Conservation (phyloP, 495 filamentous ascomycete species). For the Lasiosphaeria hispida region DNA sequence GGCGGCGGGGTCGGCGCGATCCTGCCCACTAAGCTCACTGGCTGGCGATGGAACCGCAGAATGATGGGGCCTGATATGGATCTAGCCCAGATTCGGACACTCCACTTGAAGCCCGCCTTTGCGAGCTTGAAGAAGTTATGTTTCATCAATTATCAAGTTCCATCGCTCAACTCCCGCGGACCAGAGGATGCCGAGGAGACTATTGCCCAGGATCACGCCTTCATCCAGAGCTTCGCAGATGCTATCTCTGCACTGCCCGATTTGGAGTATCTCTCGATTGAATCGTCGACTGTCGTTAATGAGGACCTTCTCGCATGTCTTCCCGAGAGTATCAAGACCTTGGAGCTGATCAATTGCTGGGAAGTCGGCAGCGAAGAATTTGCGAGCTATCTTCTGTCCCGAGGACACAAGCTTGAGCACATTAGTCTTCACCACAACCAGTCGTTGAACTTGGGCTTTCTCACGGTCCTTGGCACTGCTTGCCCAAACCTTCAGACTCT, state of each 20-base stretch:
- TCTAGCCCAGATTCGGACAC: conserved; percentile 39
- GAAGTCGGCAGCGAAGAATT: conserved; percentile 61
- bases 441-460: conserved; percentile 68
- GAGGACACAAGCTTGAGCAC: conserved; percentile 60
- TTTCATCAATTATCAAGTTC: conserved; percentile 62
- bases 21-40: conserved; percentile 46
- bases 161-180: conserved; percentile 29
- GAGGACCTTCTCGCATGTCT: conserved; percentile 58
- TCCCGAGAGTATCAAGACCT: conserved; percentile 57
- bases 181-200: conserved; percentile 31
- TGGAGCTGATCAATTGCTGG: conserved; percentile 74
- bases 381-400: conserved; percentile 55
- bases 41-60: conserved; percentile 79
- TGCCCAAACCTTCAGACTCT: conserved; percentile 70
- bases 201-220: conserved; percentile 28
- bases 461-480: conserved; percentile 54
- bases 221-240: conserved; percentile 50
- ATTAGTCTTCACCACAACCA: conserved; percentile 74
- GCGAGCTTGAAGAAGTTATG: conserved; percentile 55
- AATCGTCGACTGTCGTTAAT: conserved; percentile 64
- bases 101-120: conserved; percentile 65
- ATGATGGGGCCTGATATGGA: conserved; percentile 51
- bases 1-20: background rate
- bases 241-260: conserved; percentile 59
- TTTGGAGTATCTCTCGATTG: conserved; percentile 62